Conservation (phyloP, 2,329 filamentous ascomycete species). For the Paraconiothyrium sp. region DNA sequence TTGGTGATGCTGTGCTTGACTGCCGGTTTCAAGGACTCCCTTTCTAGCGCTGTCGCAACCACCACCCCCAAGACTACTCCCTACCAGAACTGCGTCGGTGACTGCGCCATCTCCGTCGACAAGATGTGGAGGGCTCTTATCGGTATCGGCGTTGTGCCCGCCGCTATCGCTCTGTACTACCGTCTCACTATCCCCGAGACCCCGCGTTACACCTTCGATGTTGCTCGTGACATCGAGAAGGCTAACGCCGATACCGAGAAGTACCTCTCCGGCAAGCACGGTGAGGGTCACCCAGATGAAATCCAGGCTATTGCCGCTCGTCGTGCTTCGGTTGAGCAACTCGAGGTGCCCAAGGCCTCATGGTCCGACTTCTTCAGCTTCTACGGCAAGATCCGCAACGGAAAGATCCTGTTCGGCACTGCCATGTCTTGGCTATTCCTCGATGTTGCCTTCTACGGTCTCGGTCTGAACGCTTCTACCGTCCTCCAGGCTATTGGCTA, state of each 20-base stretch:
- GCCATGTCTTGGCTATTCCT: conserved; percentile 76
- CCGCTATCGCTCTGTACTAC: conserved; percentile 53
- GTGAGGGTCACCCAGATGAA: conserved; percentile 72
- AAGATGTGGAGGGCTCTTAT: conserved; percentile 55
- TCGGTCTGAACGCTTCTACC: conserved; percentile 78
- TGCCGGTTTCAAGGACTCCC: conserved; percentile 42
- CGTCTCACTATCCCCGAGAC: conserved; percentile 55
- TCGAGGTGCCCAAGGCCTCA: conserved; percentile 74
- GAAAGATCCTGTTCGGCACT: conserved; percentile 77
- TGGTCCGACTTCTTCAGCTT: conserved; percentile 76
- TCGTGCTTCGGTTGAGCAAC: conserved; percentile 61
- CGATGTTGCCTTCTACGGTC: conserved; percentile 66
- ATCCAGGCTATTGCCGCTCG: conserved; percentile 69
- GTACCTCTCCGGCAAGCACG: conserved; percentile 73
- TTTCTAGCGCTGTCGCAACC: conserved; percentile 23
- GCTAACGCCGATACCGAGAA: conserved; percentile 76
- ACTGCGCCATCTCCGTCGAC: conserved; percentile 48
- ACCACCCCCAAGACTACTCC: neutral
- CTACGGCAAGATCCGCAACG: conserved; percentile 76
- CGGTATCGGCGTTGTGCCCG: conserved; percentile 54
- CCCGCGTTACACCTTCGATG: conserved; percentile 54
- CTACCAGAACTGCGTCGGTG: conserved; percentile 40
- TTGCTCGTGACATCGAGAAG: conserved; percentile 52
- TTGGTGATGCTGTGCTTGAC: conserved; percentile 46
- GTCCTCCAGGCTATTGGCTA: conserved; percentile 77